Evolutionary conservation across 2,329 filamentous ascomycete species (phyloP), one percentile per base, ranked within the genome.

Genomic region (Diaporthe destruens): DNA sequence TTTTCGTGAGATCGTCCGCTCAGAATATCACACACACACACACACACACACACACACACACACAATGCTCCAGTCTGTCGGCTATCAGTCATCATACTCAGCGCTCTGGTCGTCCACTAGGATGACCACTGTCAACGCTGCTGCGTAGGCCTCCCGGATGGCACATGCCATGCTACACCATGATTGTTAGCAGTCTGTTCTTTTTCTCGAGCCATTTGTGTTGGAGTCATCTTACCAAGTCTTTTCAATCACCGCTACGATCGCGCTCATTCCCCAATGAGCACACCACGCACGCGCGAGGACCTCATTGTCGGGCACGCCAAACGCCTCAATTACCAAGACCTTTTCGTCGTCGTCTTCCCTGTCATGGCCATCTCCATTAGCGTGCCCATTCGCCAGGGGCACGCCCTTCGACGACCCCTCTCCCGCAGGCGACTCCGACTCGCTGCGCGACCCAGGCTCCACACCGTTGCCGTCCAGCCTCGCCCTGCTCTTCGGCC

Each of bases 261-360:
- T 83, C 0, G 93, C 92, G 78, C 88, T 91, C 77, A 94, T 81
- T 2, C 93, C 93, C 88, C 92, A 93, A 77, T 94, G 91, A 71
- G 91, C 88, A 79, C 92, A 94, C 93, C 93, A 95, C 8, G 93
- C 92, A 74, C 93, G 85, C 1, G 91, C 92, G 77, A 95, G 87
- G 5, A 94, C 92, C 80, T 94, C 93, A 76, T 94, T 94, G 80
- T 94, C 93, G 63, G 85, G 85, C 29, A 92, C 91, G 0, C 93
- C 93, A 79, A 93, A 91, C 0, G 92, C 91, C 81, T 94, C 91
- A 18, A 94, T 86, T 6, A 92, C 90, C 11, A 95, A 84, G 4
- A 95, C 92, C 76, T 88, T 88, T 76, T 92, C 91, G 34, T 89
- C 84, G 70, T 91, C 89, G 3, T 61, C 47, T 6, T 66, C 61